Evolutionary conservation across 257 asterid genomes (phyloP).

Genomic region (Solanum boliviense): DNA sequence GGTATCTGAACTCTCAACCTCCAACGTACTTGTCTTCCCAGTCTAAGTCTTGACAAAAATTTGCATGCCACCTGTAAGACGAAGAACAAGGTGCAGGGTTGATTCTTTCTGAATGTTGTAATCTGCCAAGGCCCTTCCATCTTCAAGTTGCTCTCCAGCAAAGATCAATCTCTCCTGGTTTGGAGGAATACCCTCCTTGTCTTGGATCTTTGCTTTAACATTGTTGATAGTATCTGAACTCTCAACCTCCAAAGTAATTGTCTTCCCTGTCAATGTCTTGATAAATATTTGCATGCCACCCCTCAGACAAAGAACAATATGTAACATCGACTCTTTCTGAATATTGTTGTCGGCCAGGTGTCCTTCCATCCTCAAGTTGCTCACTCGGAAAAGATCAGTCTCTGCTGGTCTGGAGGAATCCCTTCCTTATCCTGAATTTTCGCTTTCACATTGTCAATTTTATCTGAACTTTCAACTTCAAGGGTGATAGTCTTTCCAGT

Average conservation of each 20-base stretch:
- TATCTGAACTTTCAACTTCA: neutral
- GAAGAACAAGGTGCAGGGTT: neutral
- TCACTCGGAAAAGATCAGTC: neutral
- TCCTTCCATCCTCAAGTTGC: neutral
- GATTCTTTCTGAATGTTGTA: neutral
- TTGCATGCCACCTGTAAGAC: neutral
- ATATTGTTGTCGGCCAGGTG: neutral
- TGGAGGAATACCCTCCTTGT: neutral
- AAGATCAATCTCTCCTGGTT: neutral
- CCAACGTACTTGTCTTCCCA: neutral
- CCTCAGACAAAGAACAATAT: neutral
- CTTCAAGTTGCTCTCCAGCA: neutral
- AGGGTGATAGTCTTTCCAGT: neutral
- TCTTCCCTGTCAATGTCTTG: neutral
- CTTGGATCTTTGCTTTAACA: neutral
- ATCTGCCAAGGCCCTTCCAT: neutral
- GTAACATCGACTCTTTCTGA: neutral
- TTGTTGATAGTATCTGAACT: neutral
- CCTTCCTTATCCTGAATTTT: neutral
- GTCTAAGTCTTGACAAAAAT: neutral
- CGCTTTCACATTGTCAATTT: neutral
- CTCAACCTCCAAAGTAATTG: neutral
- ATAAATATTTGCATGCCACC: neutral
- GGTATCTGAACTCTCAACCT: neutral
- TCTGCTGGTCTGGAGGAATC: neutral